Percentiles rank a stretch among this genome's conserved stretches.
phyloP scores from a whole-genome alignment of 2,329 filamentous ascomycete genomes.

The Huntiella abstrusa region DNA sequence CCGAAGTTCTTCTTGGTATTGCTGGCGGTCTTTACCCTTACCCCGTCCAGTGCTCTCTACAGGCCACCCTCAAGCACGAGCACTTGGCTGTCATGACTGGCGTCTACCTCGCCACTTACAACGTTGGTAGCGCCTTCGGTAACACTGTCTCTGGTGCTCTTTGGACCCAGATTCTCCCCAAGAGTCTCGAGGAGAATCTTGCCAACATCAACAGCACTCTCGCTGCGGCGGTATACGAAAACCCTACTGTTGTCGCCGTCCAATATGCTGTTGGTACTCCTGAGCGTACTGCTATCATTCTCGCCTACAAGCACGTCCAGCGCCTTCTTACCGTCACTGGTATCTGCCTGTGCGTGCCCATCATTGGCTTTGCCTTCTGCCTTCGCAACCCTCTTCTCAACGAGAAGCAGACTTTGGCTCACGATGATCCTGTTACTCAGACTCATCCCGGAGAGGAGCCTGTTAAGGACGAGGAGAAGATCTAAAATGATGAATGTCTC shows the following conservation, averaged over 20 bases:
- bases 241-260: conserved; percentile 19
- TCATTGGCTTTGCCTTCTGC: conserved; percentile 25
- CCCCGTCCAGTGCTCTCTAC: conserved; percentile 27
- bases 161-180: conserved; percentile 39
- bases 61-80: conserved; percentile 25
- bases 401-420: conserved; percentile 25
- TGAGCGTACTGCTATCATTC: conserved; percentile 25
- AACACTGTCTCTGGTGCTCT: conserved; percentile 42
- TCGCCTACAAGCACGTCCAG: conserved; percentile 28
- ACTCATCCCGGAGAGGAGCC: not conserved
- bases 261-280: conserved; percentile 24
- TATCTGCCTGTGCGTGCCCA: conserved; percentile 28
- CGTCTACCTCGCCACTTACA: conserved; percentile 43
- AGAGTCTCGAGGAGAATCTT: conserved; percentile 22
- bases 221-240: conserved; percentile 18
- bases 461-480: not conserved
- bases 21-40: conserved; percentile 44
- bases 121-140: conserved; percentile 41
- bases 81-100: conserved; percentile 45
- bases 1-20: conserved; percentile 42
- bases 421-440: conserved; percentile 12
- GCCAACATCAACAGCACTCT: conserved; percentile 21
- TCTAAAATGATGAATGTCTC: too few relatives aligned
- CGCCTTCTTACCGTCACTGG: conserved; percentile 28
- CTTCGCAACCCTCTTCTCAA: conserved; percentile 29